These are phyloP conservation scores for Fraxinus angustifolia DNA, from an alignment of 305 asterid genomes.

Conservation along the genomic window DNA sequence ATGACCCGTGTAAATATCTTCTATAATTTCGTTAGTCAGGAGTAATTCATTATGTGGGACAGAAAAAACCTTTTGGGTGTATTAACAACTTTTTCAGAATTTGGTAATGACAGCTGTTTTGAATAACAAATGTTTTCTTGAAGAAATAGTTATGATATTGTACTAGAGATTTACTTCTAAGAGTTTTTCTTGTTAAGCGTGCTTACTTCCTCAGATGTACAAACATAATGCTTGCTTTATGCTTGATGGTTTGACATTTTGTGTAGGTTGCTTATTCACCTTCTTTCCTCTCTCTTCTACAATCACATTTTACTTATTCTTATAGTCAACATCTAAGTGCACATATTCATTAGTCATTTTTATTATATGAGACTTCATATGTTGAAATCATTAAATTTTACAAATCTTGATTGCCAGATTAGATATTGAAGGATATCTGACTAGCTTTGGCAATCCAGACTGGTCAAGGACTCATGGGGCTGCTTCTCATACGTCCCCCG, in stretches of 20 bases:
- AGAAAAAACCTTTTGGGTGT: neutral
- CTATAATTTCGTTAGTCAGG: neutral
- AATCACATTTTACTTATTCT: neutral
- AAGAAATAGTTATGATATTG: neutral
- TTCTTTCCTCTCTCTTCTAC: neutral
- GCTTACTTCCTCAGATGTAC: neutral
- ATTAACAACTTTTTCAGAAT: neutral
- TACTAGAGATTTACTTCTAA: neutral
- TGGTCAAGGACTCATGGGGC: slow-evolving; percentile 85
- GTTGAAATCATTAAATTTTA: neutral
- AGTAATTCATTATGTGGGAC: neutral
- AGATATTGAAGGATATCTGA: slow-evolving; percentile 68
- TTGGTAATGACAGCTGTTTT: neutral
- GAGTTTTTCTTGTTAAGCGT: neutral
- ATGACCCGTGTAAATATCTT: neutral
- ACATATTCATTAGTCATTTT: neutral
- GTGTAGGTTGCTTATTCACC: neutral
- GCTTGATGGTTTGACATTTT: neutral
- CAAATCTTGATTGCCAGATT: slow-evolving; percentile 55
- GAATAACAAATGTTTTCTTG: neutral
- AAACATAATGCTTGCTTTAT: neutral
- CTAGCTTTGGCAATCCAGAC: slow-evolving; percentile 97
- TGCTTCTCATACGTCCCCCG: slow-evolving; percentile 67
- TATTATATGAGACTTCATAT: neutral
- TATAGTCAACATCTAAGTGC: neutral